Evolutionary conservation across 495 filamentous ascomycete species (phyloP).

Genomic region (Beverwykella pulmonaria): DNA sequence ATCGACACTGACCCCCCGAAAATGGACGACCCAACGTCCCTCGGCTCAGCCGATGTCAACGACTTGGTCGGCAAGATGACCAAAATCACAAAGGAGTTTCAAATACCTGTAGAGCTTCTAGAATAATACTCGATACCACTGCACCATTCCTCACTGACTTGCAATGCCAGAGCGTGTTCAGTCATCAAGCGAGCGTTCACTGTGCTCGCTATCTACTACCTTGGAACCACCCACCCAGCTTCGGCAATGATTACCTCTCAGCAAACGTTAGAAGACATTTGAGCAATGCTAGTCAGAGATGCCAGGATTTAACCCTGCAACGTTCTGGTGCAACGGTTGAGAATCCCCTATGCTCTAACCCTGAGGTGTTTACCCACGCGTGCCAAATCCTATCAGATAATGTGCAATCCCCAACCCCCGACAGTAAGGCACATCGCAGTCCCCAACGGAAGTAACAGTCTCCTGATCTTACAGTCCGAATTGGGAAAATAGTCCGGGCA

Average conservation of each 20-base stretch:
- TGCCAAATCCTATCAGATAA: not conserved
- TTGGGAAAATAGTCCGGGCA: not conserved
- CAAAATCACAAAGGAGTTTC: constrained; percentile 38
- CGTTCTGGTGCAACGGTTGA: too few relatives aligned
- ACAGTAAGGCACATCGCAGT: not conserved
- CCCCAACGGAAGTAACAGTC: not conserved
- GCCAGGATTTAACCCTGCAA: too few relatives aligned
- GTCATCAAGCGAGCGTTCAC: too few relatives aligned
- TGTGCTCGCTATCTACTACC: too few relatives aligned
- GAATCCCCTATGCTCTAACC: too few relatives aligned
- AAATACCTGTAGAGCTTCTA: constrained; percentile 40
- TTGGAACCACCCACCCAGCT: too few relatives aligned
- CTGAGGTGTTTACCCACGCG: not conserved
- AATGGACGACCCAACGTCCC: constrained; percentile 46
- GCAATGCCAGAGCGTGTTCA: not conserved
- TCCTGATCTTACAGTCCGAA: not conserved
- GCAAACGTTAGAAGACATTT: too few relatives aligned
- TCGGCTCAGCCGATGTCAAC: constrained; percentile 27
- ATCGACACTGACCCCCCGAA: constrained; percentile 65
- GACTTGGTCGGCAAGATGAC: constrained; percentile 40
- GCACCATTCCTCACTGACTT: not conserved
- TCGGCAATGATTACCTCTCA: too few relatives aligned
- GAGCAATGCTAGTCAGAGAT: too few relatives aligned
- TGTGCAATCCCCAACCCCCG: not conserved
- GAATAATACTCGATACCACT: constrained; percentile 21